Evolutionary conservation across 169 alveolate species (phyloP).

Genomic region (Cryptosporidium bovis): DNA sequence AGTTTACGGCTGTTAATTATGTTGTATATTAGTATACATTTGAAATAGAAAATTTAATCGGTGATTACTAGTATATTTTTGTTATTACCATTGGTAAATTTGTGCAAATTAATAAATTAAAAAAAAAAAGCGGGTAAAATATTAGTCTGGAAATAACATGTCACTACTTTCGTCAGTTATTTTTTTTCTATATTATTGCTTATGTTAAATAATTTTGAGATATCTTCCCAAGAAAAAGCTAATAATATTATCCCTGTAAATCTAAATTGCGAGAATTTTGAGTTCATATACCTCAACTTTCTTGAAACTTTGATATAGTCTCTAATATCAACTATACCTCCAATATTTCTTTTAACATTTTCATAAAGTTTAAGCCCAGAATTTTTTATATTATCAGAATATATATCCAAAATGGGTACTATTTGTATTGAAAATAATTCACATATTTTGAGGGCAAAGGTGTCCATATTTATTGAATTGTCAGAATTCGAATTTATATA

Average conservation of each 20-base stretch:
- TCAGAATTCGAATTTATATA: not conserved
- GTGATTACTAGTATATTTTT: no score
- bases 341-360: slow-evolving; percentile 32
- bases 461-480: slow-evolving; percentile 33
- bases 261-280: slow-evolving; percentile 44
- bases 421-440: slow-evolving; percentile 28
- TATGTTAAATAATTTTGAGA: slow-evolving; percentile 14
- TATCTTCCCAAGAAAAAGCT: slow-evolving; percentile 57
- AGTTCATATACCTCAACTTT: slow-evolving; percentile 23
- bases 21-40: no score
- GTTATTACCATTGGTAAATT: no score
- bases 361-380: slow-evolving; percentile 47
- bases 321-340: slow-evolving; percentile 29
- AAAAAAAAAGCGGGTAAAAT: no score
- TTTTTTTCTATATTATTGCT: not conserved
- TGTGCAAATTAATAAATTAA: no score
- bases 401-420: slow-evolving; percentile 21
- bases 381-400: not conserved
- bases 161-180: not conserved
- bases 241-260: slow-evolving; percentile 31
- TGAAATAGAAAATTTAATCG: no score
- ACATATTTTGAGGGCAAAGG: slow-evolving; percentile 35
- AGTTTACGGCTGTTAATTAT: no score
- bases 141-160: no score
- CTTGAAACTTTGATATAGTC: slow-evolving; percentile 35